Evolutionary conservation across 495 filamentous ascomycete genomes (phyloP).

Genomic region (Daldinia decipiens): DNA sequence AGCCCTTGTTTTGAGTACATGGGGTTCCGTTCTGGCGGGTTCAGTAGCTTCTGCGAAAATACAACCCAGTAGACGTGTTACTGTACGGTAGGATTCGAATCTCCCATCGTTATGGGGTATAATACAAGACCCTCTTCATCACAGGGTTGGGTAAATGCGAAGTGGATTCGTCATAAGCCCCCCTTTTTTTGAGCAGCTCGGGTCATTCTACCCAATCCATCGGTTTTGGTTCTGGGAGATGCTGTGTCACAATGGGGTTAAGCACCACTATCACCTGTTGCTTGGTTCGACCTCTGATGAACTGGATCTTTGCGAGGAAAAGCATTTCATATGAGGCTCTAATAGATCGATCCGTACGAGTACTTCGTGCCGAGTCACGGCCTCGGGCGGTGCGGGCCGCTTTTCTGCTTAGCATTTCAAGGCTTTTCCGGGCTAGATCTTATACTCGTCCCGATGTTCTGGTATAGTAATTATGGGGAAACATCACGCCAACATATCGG

Average conservation of each 20-base stretch:
- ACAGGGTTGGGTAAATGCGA: constrained; percentile 7
- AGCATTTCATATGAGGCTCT: constrained; percentile 9
- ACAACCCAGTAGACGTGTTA: constrained; percentile 26
- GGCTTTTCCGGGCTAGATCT: constrained; percentile 2
- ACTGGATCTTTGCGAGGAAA: constrained; percentile 6
- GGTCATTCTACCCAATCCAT: constrained; percentile 13
- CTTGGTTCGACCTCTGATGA: not conserved
- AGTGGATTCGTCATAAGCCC: constrained; percentile 13
- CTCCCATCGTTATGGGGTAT: constrained; percentile 8
- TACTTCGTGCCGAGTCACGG: constrained; percentile 29
- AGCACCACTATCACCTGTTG: constrained; percentile 6
- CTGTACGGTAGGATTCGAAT: constrained; percentile 22
- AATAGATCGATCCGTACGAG: constrained; percentile 24
- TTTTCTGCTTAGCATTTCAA: constrained; percentile 13
- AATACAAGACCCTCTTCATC: constrained; percentile 16
- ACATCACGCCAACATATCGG: constrained; percentile 2
- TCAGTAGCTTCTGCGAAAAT: constrained; percentile 34
- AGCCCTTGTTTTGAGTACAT: constrained; percentile 8
- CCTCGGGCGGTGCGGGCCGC: constrained; percentile 38
- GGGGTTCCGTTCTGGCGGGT: constrained; percentile 53
- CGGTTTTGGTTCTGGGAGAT: not conserved
- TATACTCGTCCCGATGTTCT: constrained; percentile 22
- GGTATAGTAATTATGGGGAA: constrained; percentile 7
- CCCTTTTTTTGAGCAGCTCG: not conserved
- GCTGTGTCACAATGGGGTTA: not conserved